These are phyloP conservation scores for Eragrostis tef DNA, from an alignment of 202 grass and related monocot genomes.

Conservation along the genomic window DNA sequence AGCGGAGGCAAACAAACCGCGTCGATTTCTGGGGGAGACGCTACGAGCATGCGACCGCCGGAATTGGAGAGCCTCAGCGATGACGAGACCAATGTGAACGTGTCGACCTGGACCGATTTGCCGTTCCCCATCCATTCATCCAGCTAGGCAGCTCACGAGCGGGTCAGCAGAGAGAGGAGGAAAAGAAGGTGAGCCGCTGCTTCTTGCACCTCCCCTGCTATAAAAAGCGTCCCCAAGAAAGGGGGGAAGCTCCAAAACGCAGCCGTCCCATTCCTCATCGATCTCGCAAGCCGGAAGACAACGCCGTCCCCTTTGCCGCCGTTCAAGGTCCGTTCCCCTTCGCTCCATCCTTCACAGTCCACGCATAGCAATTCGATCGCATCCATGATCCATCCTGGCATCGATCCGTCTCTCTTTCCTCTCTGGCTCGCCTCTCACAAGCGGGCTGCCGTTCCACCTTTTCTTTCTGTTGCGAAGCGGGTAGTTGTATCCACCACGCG, in stretches of 20 bases:
- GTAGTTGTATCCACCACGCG: conserved; percentile 10
- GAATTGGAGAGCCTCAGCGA: neutral
- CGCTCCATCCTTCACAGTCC: neutral
- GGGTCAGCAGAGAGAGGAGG: neutral
- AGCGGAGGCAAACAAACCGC: neutral
- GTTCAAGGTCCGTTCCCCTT: conserved; percentile 41
- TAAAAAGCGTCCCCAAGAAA: conserved; percentile 18
- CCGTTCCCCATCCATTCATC: conserved; percentile 1
- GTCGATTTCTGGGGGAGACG: neutral
- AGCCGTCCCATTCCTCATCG: conserved; percentile 14
- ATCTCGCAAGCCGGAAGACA: conserved; percentile 6
- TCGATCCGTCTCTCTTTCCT: neutral
- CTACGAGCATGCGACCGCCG: too few species aligned
- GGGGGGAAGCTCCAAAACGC: neutral
- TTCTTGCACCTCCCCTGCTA: conserved; percentile 41
- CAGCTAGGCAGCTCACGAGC: neutral
- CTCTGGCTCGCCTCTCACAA: neutral
- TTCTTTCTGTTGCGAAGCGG: neutral
- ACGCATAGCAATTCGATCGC: neutral
- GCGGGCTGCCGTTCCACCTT: neutral
- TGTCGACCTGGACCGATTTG: neutral
- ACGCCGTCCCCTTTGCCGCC: neutral
- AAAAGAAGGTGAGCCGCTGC: conserved; percentile 44
- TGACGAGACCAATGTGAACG: neutral
- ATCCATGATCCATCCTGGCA: neutral